A percentile compares a stretch with the other conserved stretches of the same genome.
Conservation (phyloP, 306 rosid genomes). For the Crataegus laevigata region DNA sequence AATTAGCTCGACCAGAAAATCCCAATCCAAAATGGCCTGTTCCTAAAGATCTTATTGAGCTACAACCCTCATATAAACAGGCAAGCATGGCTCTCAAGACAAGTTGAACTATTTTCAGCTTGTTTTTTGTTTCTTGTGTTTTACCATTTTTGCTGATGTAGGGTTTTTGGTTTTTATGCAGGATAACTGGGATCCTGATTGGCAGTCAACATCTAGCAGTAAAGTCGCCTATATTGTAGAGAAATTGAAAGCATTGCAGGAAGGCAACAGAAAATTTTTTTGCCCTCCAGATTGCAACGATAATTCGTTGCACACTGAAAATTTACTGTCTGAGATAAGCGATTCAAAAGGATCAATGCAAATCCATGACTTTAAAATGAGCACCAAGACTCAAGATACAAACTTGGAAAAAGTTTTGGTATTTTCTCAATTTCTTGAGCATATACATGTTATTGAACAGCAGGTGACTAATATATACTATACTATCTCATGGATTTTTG, state of each 20-base stretch:
- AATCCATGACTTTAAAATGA: constrained; percentile 22
- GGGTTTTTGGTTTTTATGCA: constrained; percentile 33
- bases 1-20: constrained; percentile 79
- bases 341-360: constrained; percentile 19
- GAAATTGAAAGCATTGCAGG: constrained; percentile 66
- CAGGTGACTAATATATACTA: constrained; percentile 46
- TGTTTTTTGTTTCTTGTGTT: neutral
- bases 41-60: constrained; percentile 94
- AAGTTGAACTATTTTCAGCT: neutral
- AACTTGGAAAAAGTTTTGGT: constrained; percentile 68
- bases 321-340: constrained; percentile 23
- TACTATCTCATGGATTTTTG: neutral
- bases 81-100: constrained; percentile 31
- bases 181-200: constrained; percentile 99
- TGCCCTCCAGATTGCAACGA: constrained; percentile 14
- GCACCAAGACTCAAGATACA: constrained; percentile 18
- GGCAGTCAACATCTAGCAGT: constrained; percentile 98
- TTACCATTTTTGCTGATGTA: constrained; percentile 1
- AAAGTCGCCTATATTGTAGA: constrained; percentile 69
- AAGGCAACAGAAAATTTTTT: constrained; percentile 34
- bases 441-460: constrained; percentile 91
- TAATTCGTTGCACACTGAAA: constrained; percentile 17
- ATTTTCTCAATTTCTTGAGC: constrained; percentile 98
- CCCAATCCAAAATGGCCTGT: constrained; percentile 97
- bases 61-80: constrained; percentile 97